Base-by-base conservation (phyloP, 139 green algal species). In the Chlorella sp. region DNA sequence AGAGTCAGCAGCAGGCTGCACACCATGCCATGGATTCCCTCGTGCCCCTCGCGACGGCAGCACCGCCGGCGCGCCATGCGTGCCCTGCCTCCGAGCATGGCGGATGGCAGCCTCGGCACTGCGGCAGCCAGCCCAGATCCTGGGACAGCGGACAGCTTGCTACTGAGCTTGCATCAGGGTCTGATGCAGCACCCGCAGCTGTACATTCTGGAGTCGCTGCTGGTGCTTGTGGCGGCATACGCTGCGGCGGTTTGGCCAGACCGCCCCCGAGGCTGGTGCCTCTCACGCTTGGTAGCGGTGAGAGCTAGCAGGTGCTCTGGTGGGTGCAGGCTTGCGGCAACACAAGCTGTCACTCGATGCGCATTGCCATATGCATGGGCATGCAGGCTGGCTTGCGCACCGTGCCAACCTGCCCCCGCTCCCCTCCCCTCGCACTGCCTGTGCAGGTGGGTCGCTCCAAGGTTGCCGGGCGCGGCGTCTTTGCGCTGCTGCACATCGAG, bases 381-480 rank as follows among this genome's bases (percentile, higher is more conserved):
- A 36, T 36, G 6, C 30, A 32, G 24, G 60, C 60, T 68, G 22
- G 2, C 26, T 8, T 8, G 60, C 32, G 26, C 64, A 70, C 19
- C 4, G 4, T 13, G 19, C 68, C 67, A 44, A n/a, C 68, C 19
- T 54, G 19, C 8, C 40, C 13, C 40, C 19, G 20, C 1, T 3
- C 20, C 69, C 40, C 69, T 28, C 40, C 69, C 7, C 44, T 13
- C 32, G 4, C 38, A 19, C 58, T 3, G 7, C 58, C 58, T 11
- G n/a, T 85, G 22, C 82, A 92, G 87, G 89, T 91, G n/a, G 30
- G 68, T 6, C 46, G 81, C 14, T 93, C 87, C 28, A 26, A 51
- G 11, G 76, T 94, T 38, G 67, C 82, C 17, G 91, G 90, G 1
- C 46, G 69, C n/a, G 92, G 92, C 44, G 73, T 95, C 28, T 95